phyloP scores from a whole-genome alignment of 1,284 basidiomycete species.

The Ganoderma sp. region DNA sequence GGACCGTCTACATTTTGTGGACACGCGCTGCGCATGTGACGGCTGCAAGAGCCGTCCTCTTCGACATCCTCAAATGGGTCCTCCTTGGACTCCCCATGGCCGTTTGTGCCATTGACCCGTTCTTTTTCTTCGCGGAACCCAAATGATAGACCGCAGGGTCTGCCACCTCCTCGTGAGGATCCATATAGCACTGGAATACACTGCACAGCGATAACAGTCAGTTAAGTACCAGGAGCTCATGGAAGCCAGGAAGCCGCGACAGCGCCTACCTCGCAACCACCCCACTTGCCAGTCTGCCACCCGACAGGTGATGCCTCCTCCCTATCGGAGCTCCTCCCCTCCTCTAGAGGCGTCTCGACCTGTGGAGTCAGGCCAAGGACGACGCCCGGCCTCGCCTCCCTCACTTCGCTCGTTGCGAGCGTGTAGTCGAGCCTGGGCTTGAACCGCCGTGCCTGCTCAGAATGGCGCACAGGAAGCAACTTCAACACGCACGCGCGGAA shows the following conservation, averaged over 20 bases:
- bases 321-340: constrained; percentile 43
- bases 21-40: too few species aligned
- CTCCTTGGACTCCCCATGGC: constrained; percentile 26
- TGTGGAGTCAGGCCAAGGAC: constrained; percentile 89
- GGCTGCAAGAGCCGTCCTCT: constrained; percentile 34
- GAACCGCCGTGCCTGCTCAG: constrained; percentile 85
- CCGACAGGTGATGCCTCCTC: constrained; percentile 45
- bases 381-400: constrained; percentile 84
- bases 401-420: constrained; percentile 88
- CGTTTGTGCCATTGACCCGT: constrained; percentile 41
- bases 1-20: too few species aligned
- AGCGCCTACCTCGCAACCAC: constrained; percentile 85
- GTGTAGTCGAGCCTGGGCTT: constrained; percentile 96
- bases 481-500: constrained; percentile 89
- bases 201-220: background rate
- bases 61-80: constrained; percentile 26
- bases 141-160: constrained; percentile 96
- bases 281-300: constrained; percentile 84
- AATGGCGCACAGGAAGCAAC: constrained; percentile 77
- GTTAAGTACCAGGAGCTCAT: constrained; percentile 15
- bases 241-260: constrained; percentile 28
- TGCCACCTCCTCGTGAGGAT: constrained; percentile 90
- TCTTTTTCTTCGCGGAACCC: constrained; percentile 52
- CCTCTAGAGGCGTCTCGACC: constrained; percentile 47
- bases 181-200: constrained; percentile 86